These are phyloP conservation scores for Phytopythium aichiense DNA, from an alignment of 352 stramenopile genomes.

Conservation along the genomic window DNA sequence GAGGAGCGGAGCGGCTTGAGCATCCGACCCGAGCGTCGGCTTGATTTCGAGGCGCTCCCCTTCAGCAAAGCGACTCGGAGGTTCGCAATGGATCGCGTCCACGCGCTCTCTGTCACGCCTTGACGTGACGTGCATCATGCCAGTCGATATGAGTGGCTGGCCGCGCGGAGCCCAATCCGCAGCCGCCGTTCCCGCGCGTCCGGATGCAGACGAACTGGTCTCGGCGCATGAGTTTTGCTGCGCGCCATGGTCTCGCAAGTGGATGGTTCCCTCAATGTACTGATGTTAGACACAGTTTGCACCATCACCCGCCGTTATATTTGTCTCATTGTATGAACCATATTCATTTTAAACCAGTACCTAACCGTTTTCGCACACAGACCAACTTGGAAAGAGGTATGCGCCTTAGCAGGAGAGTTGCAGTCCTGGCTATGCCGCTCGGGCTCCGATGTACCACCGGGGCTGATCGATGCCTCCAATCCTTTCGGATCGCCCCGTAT, in stretches of 20 bases:
- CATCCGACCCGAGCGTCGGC: too few relatives aligned
- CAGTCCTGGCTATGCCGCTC: too few relatives aligned
- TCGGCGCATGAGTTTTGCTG: background rate
- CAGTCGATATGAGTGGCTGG: conserved; percentile 2
- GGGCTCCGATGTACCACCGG: background rate
- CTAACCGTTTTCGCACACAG: too few relatives aligned
- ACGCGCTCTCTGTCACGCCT: background rate
- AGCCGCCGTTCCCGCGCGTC: background rate
- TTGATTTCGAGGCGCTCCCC: too few relatives aligned
- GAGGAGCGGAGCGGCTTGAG: too few relatives aligned
- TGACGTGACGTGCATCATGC: conserved; percentile 1
- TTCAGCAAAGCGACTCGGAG: too few relatives aligned
- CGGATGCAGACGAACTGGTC: background rate
- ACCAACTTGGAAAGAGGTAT: background rate
- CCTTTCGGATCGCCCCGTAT: background rate
- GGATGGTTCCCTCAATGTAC: background rate
- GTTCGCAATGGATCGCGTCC: too few relatives aligned
- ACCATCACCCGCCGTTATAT: too few relatives aligned
- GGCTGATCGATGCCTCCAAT: background rate
- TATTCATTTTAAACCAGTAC: too few relatives aligned
- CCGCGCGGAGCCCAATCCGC: too few relatives aligned
- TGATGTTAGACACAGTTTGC: background rate
- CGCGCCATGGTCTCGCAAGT: background rate
- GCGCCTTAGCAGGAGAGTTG: background rate
- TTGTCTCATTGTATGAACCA: too few relatives aligned